Base-by-base conservation (phyloP, 352 stramenopile genomes). In the Pythium folliculosum region DNA sequence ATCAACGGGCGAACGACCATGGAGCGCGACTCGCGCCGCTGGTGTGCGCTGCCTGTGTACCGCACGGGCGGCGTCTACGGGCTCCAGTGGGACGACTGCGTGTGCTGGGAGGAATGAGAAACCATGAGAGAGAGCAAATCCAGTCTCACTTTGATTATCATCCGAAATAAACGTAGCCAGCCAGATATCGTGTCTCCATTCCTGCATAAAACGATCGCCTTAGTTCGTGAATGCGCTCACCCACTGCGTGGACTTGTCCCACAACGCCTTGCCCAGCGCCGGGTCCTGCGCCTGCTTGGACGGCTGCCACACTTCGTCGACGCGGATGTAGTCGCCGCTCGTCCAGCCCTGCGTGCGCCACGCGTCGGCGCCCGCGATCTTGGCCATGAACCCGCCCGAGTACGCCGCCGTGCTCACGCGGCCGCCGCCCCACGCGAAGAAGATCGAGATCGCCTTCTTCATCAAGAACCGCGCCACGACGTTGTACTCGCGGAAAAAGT, bases 351-450 rank as follows among this genome's bases (percentile, higher is more conserved):
- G 38, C 19, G 10, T 13, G 23, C 16, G 30, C 47, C 50, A 69
- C 1, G 49, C 54, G 10, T 76, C 69, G 13, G 67, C 63, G 0
- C 55, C 56, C 30, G 71, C 73, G 22, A 81, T 61, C n/a, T 59
- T 32, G 4, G 71, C 71, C 65, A 81, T 75, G 65, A 63, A 71
- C 0, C 54, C 63, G 3, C 74, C 71, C 1, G 71, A 72, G 47
- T 72, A 71, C 27, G 65, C 58, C 2, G 67, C 21, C 14, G 71
- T 69, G 32, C 58, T 76, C 47, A 59, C 62, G n/a, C 13, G 65
- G 14, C 0, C 60, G 50, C 2, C 64, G 50, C 6, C 63, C 47
- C 17, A 53, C 45, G 21, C 44, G 3, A 32, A 38, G 38, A 44
- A 60, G 3, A 65, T 38, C 32, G 49, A 25, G 21, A 63, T 30